Conservation (phyloP, 768 basidiomycete species). For the Lentinula sp. region DNA sequence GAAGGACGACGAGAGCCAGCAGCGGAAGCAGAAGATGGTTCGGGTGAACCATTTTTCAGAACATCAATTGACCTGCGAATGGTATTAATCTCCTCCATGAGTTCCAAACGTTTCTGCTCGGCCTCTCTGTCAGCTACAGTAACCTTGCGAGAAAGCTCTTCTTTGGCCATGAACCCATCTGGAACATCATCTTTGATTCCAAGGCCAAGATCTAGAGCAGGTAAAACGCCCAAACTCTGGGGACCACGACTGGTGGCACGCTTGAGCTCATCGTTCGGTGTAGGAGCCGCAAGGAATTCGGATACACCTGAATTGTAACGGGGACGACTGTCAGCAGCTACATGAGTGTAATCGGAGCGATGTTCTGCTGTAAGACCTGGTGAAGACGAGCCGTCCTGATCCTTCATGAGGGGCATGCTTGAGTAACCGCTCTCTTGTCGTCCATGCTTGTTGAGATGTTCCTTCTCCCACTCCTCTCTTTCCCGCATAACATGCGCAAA, state of each 20-base stretch:
- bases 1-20: constrained; percentile 62
- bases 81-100: constrained; percentile 72
- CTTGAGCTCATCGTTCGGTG: constrained; percentile 56
- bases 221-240: constrained; percentile 55
- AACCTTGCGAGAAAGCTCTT: constrained; percentile 28
- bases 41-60: constrained; percentile 66
- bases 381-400: constrained; percentile 41
- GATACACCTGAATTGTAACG: constrained; percentile 66
- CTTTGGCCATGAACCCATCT: constrained; percentile 54
- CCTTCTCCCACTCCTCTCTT: constrained; percentile 80
- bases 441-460: constrained; percentile 66
- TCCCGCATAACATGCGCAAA: constrained; percentile 64
- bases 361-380: constrained; percentile 40
- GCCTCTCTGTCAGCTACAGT: constrained; percentile 39
- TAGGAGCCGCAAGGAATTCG: constrained; percentile 61
- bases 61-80: constrained; percentile 77
- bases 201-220: constrained; percentile 67
- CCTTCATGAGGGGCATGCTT: constrained; percentile 61
- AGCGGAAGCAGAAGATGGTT: constrained; percentile 43
- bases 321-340: constrained; percentile 39
- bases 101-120: constrained; percentile 58
- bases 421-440: constrained; percentile 62
- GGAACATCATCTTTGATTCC: constrained; percentile 77
- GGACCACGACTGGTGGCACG: constrained; percentile 36
- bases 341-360: constrained; percentile 44